Base-by-base conservation (phyloP, 495 filamentous ascomycete species). In the Aspergillus sparsus region DNA sequence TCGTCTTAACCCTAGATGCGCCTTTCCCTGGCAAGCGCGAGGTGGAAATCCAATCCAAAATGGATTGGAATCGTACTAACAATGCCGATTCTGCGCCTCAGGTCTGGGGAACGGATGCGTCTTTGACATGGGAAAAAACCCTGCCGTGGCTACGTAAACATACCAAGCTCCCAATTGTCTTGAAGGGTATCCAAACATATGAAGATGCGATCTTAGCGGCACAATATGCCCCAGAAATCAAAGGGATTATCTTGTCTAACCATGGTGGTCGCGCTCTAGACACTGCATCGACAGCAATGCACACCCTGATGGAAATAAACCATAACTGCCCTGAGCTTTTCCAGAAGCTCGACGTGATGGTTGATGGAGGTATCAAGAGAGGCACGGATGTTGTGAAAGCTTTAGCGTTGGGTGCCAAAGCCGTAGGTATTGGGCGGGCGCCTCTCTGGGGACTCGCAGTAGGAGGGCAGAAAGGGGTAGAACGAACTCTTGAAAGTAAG, bases 331-430 rank as follows among this genome's bases (percentile, higher is more conserved):
- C 92, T 0, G 86, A 93, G 65, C 90, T 97, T 8, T 86, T 97
- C 61, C 80, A 84, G 50, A 83, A 79, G 54, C 71, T 96, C 21
- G 91, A 97, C 67, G 88, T 97, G 0, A 89, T 86, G 81, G 86
- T 96, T 6, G 92, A 97, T 70, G 93, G 93, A 13, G 93, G 93
- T 7, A 87, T 97, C 62, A 85, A 84, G 71, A 80, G 93, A 39
- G 93, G 92, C 2, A 96, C 92, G 3, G 92, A 97, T 73, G 85
- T 94, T 2, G 89, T 97, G 45, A 97, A 93, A 76, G 92, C 92
- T 27, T 76, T 97, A 54, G 91, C 88, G 67, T 74, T 97, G 35
- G 57, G 57, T 27, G 57, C 57, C 7, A 60, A 54, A 37, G 49
- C 47, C 13, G 49, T 60, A 11, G 49, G 49, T 2, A 45, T 60